Conservation (phyloP, 2,329 filamentous ascomycete genomes). For the Paecilomyces formosus region DNA sequence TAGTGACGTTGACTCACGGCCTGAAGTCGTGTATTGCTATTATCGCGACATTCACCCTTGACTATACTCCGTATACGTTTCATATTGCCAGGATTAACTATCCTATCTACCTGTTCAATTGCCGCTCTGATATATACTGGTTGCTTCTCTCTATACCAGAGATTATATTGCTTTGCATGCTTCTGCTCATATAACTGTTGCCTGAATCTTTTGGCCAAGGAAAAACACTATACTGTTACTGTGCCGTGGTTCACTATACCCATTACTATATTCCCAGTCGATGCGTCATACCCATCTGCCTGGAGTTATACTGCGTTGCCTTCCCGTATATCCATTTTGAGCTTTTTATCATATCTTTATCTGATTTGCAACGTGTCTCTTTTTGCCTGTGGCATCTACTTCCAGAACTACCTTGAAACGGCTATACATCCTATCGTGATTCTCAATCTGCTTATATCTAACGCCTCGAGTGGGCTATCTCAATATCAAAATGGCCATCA, state of each 20-base stretch:
- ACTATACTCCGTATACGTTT: background rate
- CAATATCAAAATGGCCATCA: conserved; percentile 21
- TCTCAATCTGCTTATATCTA: background rate
- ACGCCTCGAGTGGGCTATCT: background rate
- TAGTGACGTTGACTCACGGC: background rate
- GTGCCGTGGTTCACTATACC: background rate
- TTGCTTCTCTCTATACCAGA: background rate
- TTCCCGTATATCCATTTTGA: background rate
- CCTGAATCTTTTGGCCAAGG: background rate
- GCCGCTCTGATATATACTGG: background rate
- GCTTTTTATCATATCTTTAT: background rate
- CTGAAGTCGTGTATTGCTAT: background rate
- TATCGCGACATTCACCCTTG: background rate
- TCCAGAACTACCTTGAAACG: background rate
- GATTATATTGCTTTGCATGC: background rate
- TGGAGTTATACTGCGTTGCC: background rate
- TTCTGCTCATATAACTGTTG: background rate
- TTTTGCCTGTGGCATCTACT: background rate
- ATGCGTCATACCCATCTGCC: background rate
- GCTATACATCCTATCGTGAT: background rate
- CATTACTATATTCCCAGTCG: background rate
- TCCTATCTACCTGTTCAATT: background rate
- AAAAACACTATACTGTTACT: background rate
- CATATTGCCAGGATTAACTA: background rate
- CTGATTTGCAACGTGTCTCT: background rate